These are phyloP conservation scores for Emericellopsis cladophorae DNA, from an alignment of 2,329 filamentous ascomycete species.

Conservation along the genomic window DNA sequence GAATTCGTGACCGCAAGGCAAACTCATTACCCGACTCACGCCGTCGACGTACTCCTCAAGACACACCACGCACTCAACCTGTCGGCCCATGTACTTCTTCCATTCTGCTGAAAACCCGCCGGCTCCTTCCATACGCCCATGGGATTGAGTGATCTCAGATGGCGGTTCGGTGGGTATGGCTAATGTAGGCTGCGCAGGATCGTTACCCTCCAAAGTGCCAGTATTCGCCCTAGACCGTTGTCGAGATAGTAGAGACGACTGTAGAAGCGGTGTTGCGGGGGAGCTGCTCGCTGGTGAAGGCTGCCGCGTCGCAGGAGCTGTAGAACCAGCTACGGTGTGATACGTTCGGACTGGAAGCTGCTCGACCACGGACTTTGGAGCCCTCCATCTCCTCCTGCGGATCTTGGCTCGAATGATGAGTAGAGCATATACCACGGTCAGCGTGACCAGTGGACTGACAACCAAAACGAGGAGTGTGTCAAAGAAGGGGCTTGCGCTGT, in stretches of 20 bases:
- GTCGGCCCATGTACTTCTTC: constrained; percentile 54
- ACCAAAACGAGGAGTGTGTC: constrained; percentile 96
- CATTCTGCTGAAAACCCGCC: constrained; percentile 34
- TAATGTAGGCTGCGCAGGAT: constrained; percentile 27
- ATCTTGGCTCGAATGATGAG: constrained; percentile 81
- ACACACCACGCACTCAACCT: constrained; percentile 90
- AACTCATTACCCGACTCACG: constrained; percentile 87
- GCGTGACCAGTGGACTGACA: constrained; percentile 79
- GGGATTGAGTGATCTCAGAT: constrained; percentile 17
- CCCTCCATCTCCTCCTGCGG: constrained; percentile 80
- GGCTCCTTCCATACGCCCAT: constrained; percentile 29
- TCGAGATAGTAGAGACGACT: constrained; percentile 39
- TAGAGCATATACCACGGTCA: constrained; percentile 86
- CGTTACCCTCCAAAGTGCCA: constrained; percentile 39
- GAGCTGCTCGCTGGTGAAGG: constrained; percentile 54
- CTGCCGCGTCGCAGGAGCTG: constrained; percentile 39
- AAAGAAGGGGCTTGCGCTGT: constrained; percentile 83
- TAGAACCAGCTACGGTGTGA: constrained; percentile 62
- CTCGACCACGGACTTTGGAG: constrained; percentile 94
- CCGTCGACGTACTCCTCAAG: constrained; percentile 94
- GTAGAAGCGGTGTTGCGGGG: constrained; percentile 69
- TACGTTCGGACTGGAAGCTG: constrained; percentile 91
- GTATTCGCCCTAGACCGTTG: constrained; percentile 56
- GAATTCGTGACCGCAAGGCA: constrained; percentile 96
- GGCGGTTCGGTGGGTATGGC: constrained; percentile 23